Conservation (phyloP, 2,329 filamentous ascomycete genomes). For the Cercospora sesami region DNA sequence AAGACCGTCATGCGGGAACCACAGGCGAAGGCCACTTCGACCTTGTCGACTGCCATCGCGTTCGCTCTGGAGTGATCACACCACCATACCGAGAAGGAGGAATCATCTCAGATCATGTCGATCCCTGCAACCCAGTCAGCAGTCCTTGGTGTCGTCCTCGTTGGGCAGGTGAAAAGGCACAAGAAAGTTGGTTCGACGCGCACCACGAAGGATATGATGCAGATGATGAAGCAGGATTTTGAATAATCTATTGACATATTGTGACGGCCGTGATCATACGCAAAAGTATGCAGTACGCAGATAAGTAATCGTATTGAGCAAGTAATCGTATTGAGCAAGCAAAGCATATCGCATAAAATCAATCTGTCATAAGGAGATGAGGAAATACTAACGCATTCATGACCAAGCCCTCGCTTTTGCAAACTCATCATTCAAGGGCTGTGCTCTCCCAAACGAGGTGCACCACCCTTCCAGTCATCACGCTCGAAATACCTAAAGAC, state of each 20-base stretch:
- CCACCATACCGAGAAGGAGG: background rate
- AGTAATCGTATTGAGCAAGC: background rate
- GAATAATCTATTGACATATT: background rate
- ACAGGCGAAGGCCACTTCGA: constrained; percentile 7
- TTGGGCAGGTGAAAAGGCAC: background rate
- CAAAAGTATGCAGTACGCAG: background rate
- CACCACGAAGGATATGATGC: background rate
- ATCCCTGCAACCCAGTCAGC: background rate
- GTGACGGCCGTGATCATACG: background rate
- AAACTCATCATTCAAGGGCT: constrained; percentile 16
- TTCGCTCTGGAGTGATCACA: background rate
- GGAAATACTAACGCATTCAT: background rate
- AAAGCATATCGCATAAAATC: background rate
- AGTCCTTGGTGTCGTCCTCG: background rate
- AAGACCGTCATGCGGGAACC: background rate
- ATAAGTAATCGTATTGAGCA: background rate
- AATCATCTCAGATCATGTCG: background rate
- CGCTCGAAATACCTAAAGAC: constrained; percentile 96
- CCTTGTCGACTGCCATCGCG: background rate
- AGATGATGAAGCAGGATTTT: background rate
- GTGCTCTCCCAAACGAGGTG: constrained; percentile 61
- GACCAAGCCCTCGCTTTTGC: background rate
- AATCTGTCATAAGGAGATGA: background rate
- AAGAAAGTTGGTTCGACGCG: constrained; percentile 1
- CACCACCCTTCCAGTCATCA: constrained; percentile 72